phyloP scores from a whole-genome alignment of 2,329 filamentous ascomycete species.

The Phialocephala sp. region DNA sequence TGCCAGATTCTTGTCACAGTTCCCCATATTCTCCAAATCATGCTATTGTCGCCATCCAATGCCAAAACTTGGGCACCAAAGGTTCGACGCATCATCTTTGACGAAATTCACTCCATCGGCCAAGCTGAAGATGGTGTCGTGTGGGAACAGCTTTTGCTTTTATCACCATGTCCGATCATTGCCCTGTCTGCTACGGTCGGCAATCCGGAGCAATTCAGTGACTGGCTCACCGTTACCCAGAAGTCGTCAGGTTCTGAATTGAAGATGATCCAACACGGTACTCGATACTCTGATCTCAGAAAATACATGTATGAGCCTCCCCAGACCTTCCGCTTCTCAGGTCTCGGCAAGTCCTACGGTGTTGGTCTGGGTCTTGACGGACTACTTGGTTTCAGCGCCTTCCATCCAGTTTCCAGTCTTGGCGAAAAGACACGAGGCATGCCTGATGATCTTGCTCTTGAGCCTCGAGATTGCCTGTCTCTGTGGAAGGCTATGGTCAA shows the following conservation, averaged over 20 bases:
- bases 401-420: constrained; percentile 71
- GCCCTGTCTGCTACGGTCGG: constrained; percentile 81
- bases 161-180: constrained; percentile 78
- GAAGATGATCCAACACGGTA: constrained; percentile 70
- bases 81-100: constrained; percentile 79
- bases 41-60: constrained; percentile 71
- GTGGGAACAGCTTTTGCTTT: constrained; percentile 78
- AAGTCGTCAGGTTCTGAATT: constrained; percentile 66
- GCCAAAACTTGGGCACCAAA: constrained; percentile 69
- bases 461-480: constrained; percentile 71
- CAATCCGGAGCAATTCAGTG: constrained; percentile 72
- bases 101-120: constrained; percentile 82
- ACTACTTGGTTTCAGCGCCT: constrained; percentile 40
- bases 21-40: constrained; percentile 78
- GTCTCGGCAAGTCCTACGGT: constrained; percentile 44
- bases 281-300: constrained; percentile 78
- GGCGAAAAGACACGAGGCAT: constrained; percentile 65
- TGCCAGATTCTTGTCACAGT: constrained; percentile 81
- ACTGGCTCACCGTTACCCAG: constrained; percentile 71
- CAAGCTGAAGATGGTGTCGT: constrained; percentile 77
- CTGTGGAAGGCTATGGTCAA: constrained; percentile 70
- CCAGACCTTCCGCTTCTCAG: constrained; percentile 45
- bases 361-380: constrained; percentile 52
- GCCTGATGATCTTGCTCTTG: constrained; percentile 70
- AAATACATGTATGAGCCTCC: constrained; percentile 71